Evolutionary conservation across 2,329 filamentous ascomycete species (phyloP).

Genomic region (Sclerotinia trifoliorum): DNA sequence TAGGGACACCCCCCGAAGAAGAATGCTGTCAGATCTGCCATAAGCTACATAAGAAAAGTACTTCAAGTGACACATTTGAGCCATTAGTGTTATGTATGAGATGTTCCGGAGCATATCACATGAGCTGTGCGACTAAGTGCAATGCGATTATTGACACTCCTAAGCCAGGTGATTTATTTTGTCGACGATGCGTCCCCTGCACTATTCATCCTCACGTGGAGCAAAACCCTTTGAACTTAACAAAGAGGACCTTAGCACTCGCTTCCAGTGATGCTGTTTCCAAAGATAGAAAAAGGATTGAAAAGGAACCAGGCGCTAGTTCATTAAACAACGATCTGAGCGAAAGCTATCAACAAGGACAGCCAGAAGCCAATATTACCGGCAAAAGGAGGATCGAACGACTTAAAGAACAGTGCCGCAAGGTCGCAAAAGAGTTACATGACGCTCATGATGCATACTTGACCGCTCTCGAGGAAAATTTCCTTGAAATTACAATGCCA

Average conservation of each 20-base stretch:
- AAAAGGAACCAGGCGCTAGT: not conserved
- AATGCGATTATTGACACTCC: not conserved
- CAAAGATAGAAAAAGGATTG: not conserved
- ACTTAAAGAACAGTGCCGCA: not conserved
- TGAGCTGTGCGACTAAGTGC: not conserved
- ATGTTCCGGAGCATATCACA: not conserved
- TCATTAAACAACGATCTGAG: not conserved
- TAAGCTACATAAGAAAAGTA: not conserved
- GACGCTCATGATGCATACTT: too few species aligned
- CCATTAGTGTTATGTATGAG: not conserved
- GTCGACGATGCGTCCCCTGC: not conserved
- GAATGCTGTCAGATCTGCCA: not conserved
- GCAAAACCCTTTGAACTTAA: not conserved
- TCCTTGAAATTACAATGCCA: not conserved
- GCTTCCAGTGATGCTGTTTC: not conserved
- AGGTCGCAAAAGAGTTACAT: not conserved
- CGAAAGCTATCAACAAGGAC: too few species aligned
- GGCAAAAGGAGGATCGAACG: not conserved
- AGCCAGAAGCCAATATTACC: not conserved
- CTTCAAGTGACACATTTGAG: not conserved
- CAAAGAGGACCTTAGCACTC: not conserved
- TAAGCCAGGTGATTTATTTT: not conserved
- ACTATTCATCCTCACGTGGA: not conserved
- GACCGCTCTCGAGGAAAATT: not conserved
- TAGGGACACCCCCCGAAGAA: not conserved